Evolutionary conservation across 352 stramenopile species (phyloP), one percentile per base, ranked within the genome.

Genomic region (Phytopythium sindhum): DNA sequence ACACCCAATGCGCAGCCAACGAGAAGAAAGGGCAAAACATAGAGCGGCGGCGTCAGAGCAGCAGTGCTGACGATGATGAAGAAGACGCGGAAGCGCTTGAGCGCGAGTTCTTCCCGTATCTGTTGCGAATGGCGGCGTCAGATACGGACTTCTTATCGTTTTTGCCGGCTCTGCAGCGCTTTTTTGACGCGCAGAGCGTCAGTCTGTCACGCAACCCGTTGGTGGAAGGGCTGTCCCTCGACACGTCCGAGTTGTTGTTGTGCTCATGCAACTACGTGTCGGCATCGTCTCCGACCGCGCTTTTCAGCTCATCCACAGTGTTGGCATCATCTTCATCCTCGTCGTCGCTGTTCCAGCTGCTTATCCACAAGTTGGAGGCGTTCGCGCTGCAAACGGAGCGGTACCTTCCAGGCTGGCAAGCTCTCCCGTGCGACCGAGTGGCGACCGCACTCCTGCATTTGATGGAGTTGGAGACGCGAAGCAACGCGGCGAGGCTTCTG

Each of bases 171-270:
- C 52, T 90, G 7, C 63, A 74, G 29, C 66, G 62, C 4, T 72
- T 78, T 39, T 80, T 89, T 35, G 75, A 89, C 29, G 61, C 70
- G n/a, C 72, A 77, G 21, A 68, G 77, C 14, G 75, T 79, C 10
- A 74, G 65, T 31, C 69, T 88, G 45, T 48, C 74, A 11, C 74
- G 83, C 17, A 91, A 91, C 45, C 83, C 83, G 31, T 70, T 91
- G 19, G 54, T 89, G 8, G 83, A 91, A 41, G 83, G 80, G 35
- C 70, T 91, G 8, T 70, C 83, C 1, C 65, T 91, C 14, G 80
- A 89, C n/a, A 78, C 80, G 28, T 89, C 77, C 23, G 83, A 91
- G 68, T 64, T 91, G 41, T 42, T 91, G 67, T 65, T 91, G 4
- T 90, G 80, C 26, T 80, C 79, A 1, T 91, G 83, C 48, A 77